Percentiles rank a stretch among this genome's conserved stretches.
phyloP scores from a whole-genome alignment of 2,329 filamentous ascomycete genomes.

The Zasmidium citrigriseum region DNA sequence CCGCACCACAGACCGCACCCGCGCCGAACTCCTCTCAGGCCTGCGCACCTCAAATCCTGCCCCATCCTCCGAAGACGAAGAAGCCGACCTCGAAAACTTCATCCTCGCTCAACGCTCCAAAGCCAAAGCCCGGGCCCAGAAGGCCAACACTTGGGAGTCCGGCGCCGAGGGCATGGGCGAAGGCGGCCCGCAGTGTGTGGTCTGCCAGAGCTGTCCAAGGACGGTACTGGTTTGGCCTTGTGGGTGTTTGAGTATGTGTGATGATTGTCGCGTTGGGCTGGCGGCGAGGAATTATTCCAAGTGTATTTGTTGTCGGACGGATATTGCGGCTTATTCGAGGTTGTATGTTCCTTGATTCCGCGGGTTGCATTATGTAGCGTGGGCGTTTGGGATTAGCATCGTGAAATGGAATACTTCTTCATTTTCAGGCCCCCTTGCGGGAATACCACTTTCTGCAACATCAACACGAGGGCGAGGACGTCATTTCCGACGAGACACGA shows the following conservation, averaged over 20 bases:
- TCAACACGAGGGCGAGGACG: too few species aligned
- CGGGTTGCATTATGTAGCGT: too few species aligned
- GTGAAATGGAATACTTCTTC: too few species aligned
- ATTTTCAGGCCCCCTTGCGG: too few species aligned
- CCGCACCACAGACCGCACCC: slow-evolving; percentile 66
- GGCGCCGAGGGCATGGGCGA: slow-evolving; percentile 74
- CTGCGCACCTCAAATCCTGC: slow-evolving; percentile 38
- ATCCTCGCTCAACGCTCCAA: slow-evolving; percentile 56
- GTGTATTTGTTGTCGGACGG: slow-evolving; percentile 89
- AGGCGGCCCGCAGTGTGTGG: slow-evolving; percentile 81
- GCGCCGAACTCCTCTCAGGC: slow-evolving; percentile 64
- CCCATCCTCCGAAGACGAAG: slow-evolving; percentile 52
- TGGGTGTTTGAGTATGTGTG: slow-evolving; percentile 88
- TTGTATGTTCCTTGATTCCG: slow-evolving; percentile 80
- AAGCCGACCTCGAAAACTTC: slow-evolving; percentile 59
- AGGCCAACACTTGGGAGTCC: slow-evolving; percentile 59
- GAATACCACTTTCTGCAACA: too few species aligned
- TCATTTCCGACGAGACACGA: too few species aligned
- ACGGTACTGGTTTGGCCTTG: slow-evolving; percentile 97
- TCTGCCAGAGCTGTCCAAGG: slow-evolving; percentile 83
- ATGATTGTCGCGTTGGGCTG: slow-evolving; percentile 89
- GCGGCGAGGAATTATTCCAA: slow-evolving; percentile 97
- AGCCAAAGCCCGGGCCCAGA: slow-evolving; percentile 41
- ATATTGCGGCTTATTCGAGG: slow-evolving; percentile 85
- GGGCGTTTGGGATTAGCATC: too few species aligned